Percentiles rank a stretch among this genome's conserved stretches.
Conservation (phyloP, 768 basidiomycete species). For the Lactifluus pinguis region DNA sequence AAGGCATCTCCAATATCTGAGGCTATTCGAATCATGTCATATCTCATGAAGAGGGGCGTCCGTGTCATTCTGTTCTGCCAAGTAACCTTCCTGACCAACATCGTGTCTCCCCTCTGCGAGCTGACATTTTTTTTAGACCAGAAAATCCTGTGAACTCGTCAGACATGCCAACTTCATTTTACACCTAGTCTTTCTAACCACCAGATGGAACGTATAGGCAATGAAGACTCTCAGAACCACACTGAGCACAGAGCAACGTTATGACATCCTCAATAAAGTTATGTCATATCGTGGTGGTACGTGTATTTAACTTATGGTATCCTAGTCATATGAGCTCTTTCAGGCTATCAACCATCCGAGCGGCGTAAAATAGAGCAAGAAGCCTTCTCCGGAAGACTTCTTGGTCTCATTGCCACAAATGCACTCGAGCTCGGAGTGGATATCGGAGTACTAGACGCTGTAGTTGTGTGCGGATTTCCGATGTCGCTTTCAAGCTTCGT, state of each 20-base stretch:
- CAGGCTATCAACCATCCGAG: constrained; percentile 38
- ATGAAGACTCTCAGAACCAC: constrained; percentile 71
- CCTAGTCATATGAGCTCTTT: background rate
- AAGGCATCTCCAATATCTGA: constrained; percentile 55
- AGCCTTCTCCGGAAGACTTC: constrained; percentile 74
- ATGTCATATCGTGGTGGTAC: constrained; percentile 80
- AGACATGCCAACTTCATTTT: constrained; percentile 16
- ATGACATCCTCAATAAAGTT: constrained; percentile 66
- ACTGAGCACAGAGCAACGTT: constrained; percentile 62
- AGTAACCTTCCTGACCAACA: constrained; percentile 29
- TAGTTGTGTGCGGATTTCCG: constrained; percentile 85
- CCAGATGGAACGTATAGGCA: constrained; percentile 33
- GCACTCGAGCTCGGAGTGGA: constrained; percentile 90
- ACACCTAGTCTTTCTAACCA: background rate
- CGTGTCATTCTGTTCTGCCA: constrained; percentile 87
- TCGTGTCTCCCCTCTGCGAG: background rate
- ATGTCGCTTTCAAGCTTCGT: constrained; percentile 74
- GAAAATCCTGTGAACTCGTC: constrained; percentile 77
- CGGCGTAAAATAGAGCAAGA: constrained; percentile 77
- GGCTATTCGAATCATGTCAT: constrained; percentile 63
- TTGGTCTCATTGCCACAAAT: constrained; percentile 85
- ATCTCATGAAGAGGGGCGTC: constrained; percentile 73
- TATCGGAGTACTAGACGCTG: constrained; percentile 81
- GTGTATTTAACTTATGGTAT: constrained; percentile 12
- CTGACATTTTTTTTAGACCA: constrained; percentile 38